Evolutionary conservation across 2,329 filamentous ascomycete genomes (phyloP).

Genomic region (Colletotrichum agaves): DNA sequence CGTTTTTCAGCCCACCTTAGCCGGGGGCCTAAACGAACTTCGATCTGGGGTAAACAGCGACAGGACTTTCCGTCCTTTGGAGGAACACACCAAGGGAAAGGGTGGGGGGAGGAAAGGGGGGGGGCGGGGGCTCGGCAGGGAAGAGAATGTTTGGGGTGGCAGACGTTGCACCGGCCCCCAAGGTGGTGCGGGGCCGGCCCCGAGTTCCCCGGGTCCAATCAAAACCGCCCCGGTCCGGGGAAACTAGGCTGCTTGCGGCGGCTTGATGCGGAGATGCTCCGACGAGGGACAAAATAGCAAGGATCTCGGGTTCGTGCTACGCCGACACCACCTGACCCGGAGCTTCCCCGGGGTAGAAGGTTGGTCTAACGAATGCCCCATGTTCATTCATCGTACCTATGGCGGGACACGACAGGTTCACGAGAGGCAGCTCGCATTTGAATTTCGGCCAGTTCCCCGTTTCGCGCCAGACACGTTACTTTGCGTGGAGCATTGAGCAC

Average conservation of each 20-base stretch:
- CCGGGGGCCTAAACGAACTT: slow-evolving; percentile 12
- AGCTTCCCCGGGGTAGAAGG: slow-evolving; percentile 29
- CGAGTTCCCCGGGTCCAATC: slow-evolving; percentile 32
- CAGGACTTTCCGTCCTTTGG: slow-evolving; percentile 9
- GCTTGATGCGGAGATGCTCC: slow-evolving; percentile 17
- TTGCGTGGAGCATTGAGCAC: slow-evolving; percentile 24
- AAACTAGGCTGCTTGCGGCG: slow-evolving; percentile 17
- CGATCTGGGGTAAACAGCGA: slow-evolving; percentile 25
- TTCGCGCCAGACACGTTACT: slow-evolving; percentile 17
- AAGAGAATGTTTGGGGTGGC: background rate
- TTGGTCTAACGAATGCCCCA: slow-evolving; percentile 14
- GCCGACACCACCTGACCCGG: slow-evolving; percentile 29
- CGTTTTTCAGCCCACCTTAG: slow-evolving; percentile 9
- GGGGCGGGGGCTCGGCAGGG: too few relatives aligned
- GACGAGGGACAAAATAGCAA: slow-evolving; percentile 11
- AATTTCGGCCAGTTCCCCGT: slow-evolving; percentile 13
- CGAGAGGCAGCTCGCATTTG: slow-evolving; percentile 22
- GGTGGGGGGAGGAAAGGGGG: slow-evolving; percentile 3
- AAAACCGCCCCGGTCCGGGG: background rate
- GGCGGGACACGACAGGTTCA: slow-evolving; percentile 29
- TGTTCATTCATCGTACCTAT: slow-evolving; percentile 31
- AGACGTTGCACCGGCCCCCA: slow-evolving; percentile 17
- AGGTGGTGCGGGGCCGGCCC: slow-evolving; percentile 24
- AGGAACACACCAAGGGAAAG: background rate
- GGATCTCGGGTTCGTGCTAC: slow-evolving; percentile 26